Evolutionary conservation across 768 basidiomycete genomes (phyloP), one percentile per base, ranked within the genome.

Genomic region (Tephrocybe sp.): DNA sequence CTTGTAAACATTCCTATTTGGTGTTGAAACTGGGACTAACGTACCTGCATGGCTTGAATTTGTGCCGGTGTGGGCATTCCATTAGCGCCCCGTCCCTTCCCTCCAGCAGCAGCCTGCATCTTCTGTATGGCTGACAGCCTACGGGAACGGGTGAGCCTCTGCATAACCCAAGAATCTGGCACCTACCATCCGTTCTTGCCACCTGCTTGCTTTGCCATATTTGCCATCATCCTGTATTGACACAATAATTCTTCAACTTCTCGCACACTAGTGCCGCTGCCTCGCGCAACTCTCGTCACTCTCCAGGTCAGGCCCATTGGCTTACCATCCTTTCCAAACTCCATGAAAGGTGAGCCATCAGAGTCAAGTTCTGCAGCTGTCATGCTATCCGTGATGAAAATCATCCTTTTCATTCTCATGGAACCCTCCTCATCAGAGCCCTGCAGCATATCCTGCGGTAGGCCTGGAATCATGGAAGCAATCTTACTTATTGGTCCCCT

Each of bases 401-500:
- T 91, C 89, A 99, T 92, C 52, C 95, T 86, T 71, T 98, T 98
- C 84, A 99, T 85, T 50, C 92, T 87, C 52, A 79, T 65, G 5
- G 87, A 82, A 26, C 91, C 92, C 60, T 99, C 96, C 68, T 98
- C 95, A 62, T 98, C 96, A 20, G 87, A 89, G 22, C 92, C 95
- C 62, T 90, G 87, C 50, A 98, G 78, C 59, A 98, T 72, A 38
- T 92, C 92, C 59, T 93, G 89, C 11, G 92, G 89, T 55, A 99
- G 80, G 22, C 97, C 97, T 3, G 97, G 97, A 53, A 99, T 99
- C 93, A 98, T 98, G 13, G 90, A 92, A 23, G 97, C 94, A 62
- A 99, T 95, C 71, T 99, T 99, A 63, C 89, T 92, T 48, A 99
- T 84, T 7, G 97, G 95, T n/a, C 97, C 97, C 92, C 95, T 97